Percentiles rank a stretch among this genome's conserved stretches.
Conservation (phyloP, 2,329 filamentous ascomycete species). For the Fusarium udum region DNA sequence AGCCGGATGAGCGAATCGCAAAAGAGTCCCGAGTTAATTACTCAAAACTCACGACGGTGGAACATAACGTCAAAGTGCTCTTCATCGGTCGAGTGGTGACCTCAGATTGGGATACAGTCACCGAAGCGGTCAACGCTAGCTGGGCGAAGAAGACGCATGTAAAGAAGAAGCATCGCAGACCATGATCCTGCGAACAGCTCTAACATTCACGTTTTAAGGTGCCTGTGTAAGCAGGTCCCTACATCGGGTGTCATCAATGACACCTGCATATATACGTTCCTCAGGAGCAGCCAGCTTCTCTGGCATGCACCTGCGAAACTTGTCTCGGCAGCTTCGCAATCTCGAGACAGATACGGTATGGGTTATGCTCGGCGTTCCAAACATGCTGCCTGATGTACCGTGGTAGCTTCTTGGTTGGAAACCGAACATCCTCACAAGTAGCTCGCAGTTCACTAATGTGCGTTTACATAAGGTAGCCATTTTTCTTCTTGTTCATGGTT, state of each 20-base stretch:
- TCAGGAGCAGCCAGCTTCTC: slow-evolving; percentile 30
- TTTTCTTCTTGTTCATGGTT: slow-evolving; percentile 6
- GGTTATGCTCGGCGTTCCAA: neutral
- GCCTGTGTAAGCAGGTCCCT: slow-evolving; percentile 29
- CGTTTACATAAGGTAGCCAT: slow-evolving; percentile 14
- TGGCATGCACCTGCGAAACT: slow-evolving; percentile 33
- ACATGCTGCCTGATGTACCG: neutral
- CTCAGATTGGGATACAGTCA: slow-evolving; percentile 54
- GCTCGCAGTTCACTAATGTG: neutral
- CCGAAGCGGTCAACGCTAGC: slow-evolving; percentile 58
- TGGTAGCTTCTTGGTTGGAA: neutral
- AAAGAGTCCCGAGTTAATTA: slow-evolving; percentile 66
- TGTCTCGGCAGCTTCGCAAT: slow-evolving; percentile 22
- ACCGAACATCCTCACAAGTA: neutral
- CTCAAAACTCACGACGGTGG: slow-evolving; percentile 63
- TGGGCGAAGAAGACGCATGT: slow-evolving; percentile 58
- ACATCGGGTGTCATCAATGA: slow-evolving; percentile 33
- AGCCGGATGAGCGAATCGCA: slow-evolving; percentile 56
- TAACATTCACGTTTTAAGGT: slow-evolving; percentile 41
- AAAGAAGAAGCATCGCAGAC: slow-evolving; percentile 42
- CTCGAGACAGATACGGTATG: slow-evolving; percentile 15
- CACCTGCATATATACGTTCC: slow-evolving; percentile 47
- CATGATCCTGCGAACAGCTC: slow-evolving; percentile 13
- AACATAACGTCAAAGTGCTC: slow-evolving; percentile 67
- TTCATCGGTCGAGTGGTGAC: slow-evolving; percentile 61